phyloP scores from a whole-genome alignment of 805 yeast genomes.

The Candida pini region DNA sequence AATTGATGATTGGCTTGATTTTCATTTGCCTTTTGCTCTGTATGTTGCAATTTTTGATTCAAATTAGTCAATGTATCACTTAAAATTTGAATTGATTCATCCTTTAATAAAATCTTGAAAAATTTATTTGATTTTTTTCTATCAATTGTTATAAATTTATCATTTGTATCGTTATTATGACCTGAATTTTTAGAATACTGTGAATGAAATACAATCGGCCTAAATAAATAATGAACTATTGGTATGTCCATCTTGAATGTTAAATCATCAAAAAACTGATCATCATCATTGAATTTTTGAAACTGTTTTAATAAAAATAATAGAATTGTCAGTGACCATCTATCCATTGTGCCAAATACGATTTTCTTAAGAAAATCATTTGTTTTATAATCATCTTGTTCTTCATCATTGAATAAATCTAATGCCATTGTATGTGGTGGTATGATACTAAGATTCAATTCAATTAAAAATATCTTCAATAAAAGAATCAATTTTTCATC shows the following conservation, averaged over 20 bases:
- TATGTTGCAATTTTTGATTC: slow-evolving; percentile 2
- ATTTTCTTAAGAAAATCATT: slow-evolving; percentile 2
- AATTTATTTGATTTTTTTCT: slow-evolving; percentile 5
- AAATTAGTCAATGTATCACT: neutral
- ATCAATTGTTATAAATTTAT: slow-evolving; percentile 8
- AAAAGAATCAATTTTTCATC: slow-evolving; percentile 8
- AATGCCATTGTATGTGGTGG: slow-evolving; percentile 10
- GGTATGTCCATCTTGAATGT: slow-evolving; percentile 9
- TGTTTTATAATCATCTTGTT: neutral
- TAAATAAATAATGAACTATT: slow-evolving; percentile 8
- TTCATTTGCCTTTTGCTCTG: slow-evolving; percentile 2
- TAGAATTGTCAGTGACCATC: slow-evolving; percentile 10
- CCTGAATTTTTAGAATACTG: slow-evolving; percentile 1
- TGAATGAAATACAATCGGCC: slow-evolving; percentile 6
- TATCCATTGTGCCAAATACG: slow-evolving; percentile 9
- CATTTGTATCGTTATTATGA: slow-evolving; percentile 3
- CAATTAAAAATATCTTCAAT: slow-evolving; percentile 10
- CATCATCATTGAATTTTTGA: slow-evolving; percentile 1
- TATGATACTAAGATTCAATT: slow-evolving; percentile 8
- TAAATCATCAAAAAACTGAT: slow-evolving; percentile 3
- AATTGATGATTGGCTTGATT: slow-evolving; percentile 2
- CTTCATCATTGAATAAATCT: slow-evolving; percentile 3
- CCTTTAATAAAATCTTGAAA: slow-evolving; percentile 1
- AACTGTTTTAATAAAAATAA: slow-evolving; percentile 4
- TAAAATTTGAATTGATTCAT: neutral